Conservation (phyloP, 2,329 filamentous ascomycete species). For the Fusarium albosuccineum region DNA sequence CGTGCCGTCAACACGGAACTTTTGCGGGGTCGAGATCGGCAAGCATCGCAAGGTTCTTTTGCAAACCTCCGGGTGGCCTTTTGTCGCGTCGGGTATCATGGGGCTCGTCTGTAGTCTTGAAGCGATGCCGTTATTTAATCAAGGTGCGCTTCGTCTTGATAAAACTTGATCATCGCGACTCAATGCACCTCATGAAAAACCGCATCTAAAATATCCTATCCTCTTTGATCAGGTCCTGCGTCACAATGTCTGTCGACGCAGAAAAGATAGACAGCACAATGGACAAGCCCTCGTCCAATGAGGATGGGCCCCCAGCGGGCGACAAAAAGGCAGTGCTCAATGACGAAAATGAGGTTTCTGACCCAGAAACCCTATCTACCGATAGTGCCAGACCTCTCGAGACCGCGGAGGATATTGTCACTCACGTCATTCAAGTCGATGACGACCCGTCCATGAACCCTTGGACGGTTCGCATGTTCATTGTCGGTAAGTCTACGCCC, state of each 20-base stretch:
- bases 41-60: too few species aligned
- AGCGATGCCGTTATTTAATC: too few species aligned
- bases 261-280: slow-evolving; percentile 7
- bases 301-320: slow-evolving; percentile 14
- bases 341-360: slow-evolving; percentile 9
- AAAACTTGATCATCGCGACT: too few species aligned
- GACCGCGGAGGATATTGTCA: slow-evolving; percentile 39
- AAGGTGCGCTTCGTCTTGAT: too few species aligned
- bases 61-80: too few species aligned
- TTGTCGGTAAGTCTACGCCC: slow-evolving; percentile 31
- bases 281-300: not conserved
- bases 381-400: slow-evolving; percentile 14
- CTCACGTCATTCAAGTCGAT: slow-evolving; percentile 43
- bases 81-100: too few species aligned
- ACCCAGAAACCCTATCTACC: slow-evolving; percentile 19
- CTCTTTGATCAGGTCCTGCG: not conserved
- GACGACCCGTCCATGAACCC: slow-evolving; percentile 41
- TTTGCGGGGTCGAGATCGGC: too few species aligned
- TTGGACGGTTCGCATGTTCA: slow-evolving; percentile 42
- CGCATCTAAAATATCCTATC: too few species aligned
- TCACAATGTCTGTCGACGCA: not conserved
- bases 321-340: slow-evolving; percentile 16
- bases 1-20: slow-evolving; percentile 21
- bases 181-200: too few species aligned
- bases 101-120: too few species aligned